phyloP scores from a whole-genome alignment of 768 basidiomycete species.

The Suillus cothurnatus region DNA sequence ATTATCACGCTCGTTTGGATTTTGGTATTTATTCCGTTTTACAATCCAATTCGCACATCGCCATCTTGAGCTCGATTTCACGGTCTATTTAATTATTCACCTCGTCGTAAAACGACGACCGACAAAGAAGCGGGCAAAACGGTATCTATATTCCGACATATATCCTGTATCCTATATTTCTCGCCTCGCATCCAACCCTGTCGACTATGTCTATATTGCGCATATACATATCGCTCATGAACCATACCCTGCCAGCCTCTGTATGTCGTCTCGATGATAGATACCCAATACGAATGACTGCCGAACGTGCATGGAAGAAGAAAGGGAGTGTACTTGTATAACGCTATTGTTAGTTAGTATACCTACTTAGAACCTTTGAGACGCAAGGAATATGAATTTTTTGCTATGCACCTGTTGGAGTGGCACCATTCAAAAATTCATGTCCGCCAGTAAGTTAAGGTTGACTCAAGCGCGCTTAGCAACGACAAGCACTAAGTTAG shows the following conservation, averaged over 20 bases:
- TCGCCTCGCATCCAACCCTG: conserved; percentile 13
- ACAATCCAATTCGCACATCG: conserved; percentile 23
- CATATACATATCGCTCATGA: conserved; percentile 28
- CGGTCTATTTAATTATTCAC: conserved; percentile 33
- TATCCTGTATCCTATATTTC: conserved; percentile 33
- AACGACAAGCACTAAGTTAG: background rate
- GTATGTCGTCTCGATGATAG: conserved; percentile 34
- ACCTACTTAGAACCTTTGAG: conserved; percentile 21
- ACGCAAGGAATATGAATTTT: conserved; percentile 34
- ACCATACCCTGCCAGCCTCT: conserved; percentile 13
- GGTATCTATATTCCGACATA: conserved; percentile 22
- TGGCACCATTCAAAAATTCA: background rate
- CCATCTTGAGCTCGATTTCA: conserved; percentile 22
- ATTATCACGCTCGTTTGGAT: conserved; percentile 13
- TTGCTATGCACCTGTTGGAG: conserved; percentile 13
- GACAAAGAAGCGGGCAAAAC: conserved; percentile 17
- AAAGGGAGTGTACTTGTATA: conserved; percentile 30
- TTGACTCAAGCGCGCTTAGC: conserved; percentile 1
- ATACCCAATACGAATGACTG: conserved; percentile 31
- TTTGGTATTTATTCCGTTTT: conserved; percentile 34
- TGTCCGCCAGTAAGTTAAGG: conserved; percentile 1
- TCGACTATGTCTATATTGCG: conserved; percentile 33
- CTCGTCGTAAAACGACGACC: conserved; percentile 25
- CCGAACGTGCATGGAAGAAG: conserved; percentile 36
- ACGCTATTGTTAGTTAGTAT: conserved; percentile 32